Evolutionary conservation across 805 yeast species (phyloP), one percentile per base, ranked within the genome.

Genomic region (Starmerella vitae): DNA sequence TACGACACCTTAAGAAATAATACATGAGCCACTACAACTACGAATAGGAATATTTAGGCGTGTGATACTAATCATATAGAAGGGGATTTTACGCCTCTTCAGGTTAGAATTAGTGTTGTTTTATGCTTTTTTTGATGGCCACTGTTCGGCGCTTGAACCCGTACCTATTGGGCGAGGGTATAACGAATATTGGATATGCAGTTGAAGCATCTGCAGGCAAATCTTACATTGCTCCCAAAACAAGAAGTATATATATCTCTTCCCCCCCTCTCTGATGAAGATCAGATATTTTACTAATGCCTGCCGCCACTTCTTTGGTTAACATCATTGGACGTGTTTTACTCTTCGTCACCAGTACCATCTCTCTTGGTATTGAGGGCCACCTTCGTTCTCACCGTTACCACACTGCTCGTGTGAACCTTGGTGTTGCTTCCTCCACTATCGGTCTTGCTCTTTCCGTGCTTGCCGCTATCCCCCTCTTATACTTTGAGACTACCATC

Each of bases 351-450:
- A 76, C 82, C 63, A 68, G 82, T 46, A 76, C 76, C 42, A 73
- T 91, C 54, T 71, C 76, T 38, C 72, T 91, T 44, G 98, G 95
- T 60, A 68, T 88, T 54, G 72, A 91, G 47, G 94, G 37, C 32
- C 43, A 38, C 25, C 36, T 46, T 14, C 41, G 43, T n/a, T 28
- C 39, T 10, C 12, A 13, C 7, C 24, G 37, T 18, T 45, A 39
- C 41, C 13, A 33, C 28, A 30, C 28, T 13, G 38, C 44, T n/a
- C 41, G 46, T 18, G 38, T 38, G 12, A 44, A 44, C 45, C 34
- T 46, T 2, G 50, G 48, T 12, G 22, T 46, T 20, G 46, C 50
- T 7, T 38, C 49, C 12, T 36, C 48, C 8, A 21, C 30, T 15
- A 35, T 45, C 20, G 40, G 41, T 7, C 18, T 46, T 13, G 42